Base-by-base conservation (phyloP, 257 asterid species). In the Orobanche coerulescens region DNA sequence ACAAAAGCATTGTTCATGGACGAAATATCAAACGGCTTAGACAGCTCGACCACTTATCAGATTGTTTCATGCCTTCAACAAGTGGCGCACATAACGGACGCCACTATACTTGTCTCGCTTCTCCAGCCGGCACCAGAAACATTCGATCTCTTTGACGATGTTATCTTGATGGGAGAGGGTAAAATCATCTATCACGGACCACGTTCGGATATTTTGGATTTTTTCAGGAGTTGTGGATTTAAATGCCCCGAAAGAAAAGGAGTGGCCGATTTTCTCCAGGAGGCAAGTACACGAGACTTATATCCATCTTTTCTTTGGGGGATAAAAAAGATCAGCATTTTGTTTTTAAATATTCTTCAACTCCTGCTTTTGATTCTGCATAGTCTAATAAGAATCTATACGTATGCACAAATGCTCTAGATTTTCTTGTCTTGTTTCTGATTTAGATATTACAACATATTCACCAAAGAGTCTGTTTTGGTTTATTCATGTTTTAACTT, bases 121-220 rank as follows among this genome's bases (percentile, higher is more conserved):
- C 87, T 78, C 63, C 87, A 81, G 69, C 87, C 87, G 13, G 80
- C 84, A 2, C 87, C 84, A 6, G 87, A 81, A 63, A 75, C 84
- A 10, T 81, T 78, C 56, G 84, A 73, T 67, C 81, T 81, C 57
- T 81, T 78, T 54, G 84, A 78, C 40, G 84, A 81, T 54, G 49
- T 81, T 30, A 70, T 78, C 40, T 61, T 81, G 62, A 73, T 81
- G 84, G 79, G 73, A 6, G 87, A 81, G 51, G 84, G 87, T 0
- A 72, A 75, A 19, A 60, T 75, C 15, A 71, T 75, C 56, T 81
- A 67, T 58, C 84, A 81, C 64, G 87, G 87, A 44, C 75, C 87
- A 0, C 66, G 70, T 15, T 56, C 0, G 16, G 54, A 60, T 16
- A 60, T 71, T 15, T 23, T 77, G 14, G 76, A 72, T 1, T 77